Conservation (phyloP, 345 rosid genomes). For the Murraya paniculata region DNA sequence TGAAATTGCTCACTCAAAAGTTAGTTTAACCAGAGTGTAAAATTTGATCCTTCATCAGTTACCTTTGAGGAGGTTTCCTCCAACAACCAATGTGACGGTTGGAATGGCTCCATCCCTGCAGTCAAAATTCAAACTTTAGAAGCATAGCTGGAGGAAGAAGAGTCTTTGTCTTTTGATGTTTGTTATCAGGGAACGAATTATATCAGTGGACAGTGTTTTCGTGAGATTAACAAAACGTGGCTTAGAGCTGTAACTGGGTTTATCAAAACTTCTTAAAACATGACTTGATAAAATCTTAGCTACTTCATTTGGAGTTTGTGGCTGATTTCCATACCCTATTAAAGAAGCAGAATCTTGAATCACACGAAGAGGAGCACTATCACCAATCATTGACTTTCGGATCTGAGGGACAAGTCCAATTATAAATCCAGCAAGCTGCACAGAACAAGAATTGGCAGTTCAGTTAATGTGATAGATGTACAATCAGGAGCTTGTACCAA, state of each 20-base stretch:
- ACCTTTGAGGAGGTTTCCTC: constrained; percentile 72
- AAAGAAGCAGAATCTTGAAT: constrained; percentile 54
- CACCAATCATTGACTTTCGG: constrained; percentile 45
- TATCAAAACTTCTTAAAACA: no score
- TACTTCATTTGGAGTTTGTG: background rate
- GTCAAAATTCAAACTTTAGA: constrained; percentile 7
- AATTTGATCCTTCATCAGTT: background rate
- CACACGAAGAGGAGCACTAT: constrained; percentile 56
- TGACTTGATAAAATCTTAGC: background rate
- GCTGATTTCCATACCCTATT: constrained; percentile 44
- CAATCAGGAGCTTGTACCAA: background rate
- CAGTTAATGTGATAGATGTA: background rate
- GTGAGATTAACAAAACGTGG: background rate
- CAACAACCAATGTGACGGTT: constrained; percentile 53
- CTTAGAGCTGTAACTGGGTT: no score
- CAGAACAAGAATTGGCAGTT: background rate
- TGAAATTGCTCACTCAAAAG: background rate
- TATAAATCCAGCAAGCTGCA: constrained; percentile 53
- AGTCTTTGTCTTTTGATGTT: background rate
- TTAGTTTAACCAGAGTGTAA: background rate
- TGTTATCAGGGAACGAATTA: no score
- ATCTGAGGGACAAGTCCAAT: constrained; percentile 46
- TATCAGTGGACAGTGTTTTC: background rate
- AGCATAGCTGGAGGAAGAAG: background rate
- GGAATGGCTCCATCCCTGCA: constrained; percentile 71